These are phyloP conservation scores for Tephrocybe sp. DNA, from an alignment of 768 basidiomycete species.

Conservation along the genomic window DNA sequence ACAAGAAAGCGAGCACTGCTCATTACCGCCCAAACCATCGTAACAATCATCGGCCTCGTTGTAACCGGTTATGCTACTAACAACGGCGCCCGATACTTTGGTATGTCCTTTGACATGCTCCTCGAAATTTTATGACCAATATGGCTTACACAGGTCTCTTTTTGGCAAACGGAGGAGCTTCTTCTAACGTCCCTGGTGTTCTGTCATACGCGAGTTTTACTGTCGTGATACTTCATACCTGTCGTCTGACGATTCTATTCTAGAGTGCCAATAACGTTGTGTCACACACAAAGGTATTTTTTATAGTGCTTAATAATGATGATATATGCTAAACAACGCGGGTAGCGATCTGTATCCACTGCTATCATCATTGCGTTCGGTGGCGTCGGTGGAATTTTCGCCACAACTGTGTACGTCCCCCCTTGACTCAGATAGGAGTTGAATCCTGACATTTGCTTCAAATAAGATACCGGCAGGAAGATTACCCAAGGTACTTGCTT, in stretches of 20 bases:
- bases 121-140: not conserved
- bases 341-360: slow-evolving; percentile 35
- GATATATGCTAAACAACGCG: not conserved
- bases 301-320: not conserved
- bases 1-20: slow-evolving; percentile 32
- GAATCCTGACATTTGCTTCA: not conserved
- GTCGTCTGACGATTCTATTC: not conserved
- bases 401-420: slow-evolving; percentile 30
- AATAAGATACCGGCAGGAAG: slow-evolving; percentile 28
- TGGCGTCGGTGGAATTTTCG: slow-evolving; percentile 39
- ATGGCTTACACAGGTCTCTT: slow-evolving; percentile 24
- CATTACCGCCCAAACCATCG: slow-evolving; percentile 30
- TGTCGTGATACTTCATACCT: not conserved
- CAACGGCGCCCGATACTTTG: slow-evolving; percentile 33
- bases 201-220: slow-evolving; percentile 35
- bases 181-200: slow-evolving; percentile 34
- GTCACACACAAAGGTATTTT: slow-evolving; percentile 30
- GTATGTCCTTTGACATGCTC: slow-evolving; percentile 5
- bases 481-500: slow-evolving; percentile 28
- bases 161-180: slow-evolving; percentile 33
- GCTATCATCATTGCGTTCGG: slow-evolving; percentile 35
- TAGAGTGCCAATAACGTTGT: slow-evolving; percentile 37
- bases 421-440: not conserved
- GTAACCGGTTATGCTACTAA: slow-evolving; percentile 29
- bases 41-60: slow-evolving; percentile 32